A percentile compares a stretch with the other conserved stretches of the same genome.
These are phyloP conservation scores for Sanghuangporus weigelae DNA, from an alignment of 1,284 basidiomycete species.

Conservation along the genomic window DNA sequence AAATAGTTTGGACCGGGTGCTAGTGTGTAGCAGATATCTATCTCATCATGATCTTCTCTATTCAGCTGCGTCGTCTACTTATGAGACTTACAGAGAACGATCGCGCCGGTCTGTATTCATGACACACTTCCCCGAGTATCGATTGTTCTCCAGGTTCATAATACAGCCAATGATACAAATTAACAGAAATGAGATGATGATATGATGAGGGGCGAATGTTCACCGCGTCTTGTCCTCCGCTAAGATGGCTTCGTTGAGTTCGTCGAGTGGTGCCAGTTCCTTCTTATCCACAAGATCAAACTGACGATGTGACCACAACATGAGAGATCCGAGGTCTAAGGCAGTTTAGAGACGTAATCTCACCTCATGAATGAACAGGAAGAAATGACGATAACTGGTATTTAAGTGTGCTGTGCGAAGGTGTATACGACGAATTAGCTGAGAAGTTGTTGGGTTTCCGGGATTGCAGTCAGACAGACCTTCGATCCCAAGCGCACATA, in stretches of 20 bases:
- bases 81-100: too few species aligned
- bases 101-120: too few species aligned
- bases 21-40: too few species aligned
- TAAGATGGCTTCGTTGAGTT: conserved; percentile 94
- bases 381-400: conserved; percentile 98
- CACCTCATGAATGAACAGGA: conserved; percentile 94
- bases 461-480: too few species aligned
- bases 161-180: neutral
- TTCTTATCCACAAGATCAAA: conserved; percentile 98
- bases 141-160: neutral
- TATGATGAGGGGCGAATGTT: neutral
- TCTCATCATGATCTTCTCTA: too few species aligned
- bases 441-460: conserved; percentile 6
- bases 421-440: neutral
- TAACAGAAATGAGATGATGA: conserved; percentile 3
- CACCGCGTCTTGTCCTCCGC: conserved; percentile 72
- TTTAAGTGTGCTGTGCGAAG: conserved; percentile 82
- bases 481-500: conserved; percentile 97
- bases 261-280: conserved; percentile 92
- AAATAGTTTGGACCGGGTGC: too few species aligned
- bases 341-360: conserved; percentile 15
- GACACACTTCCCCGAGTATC: too few species aligned
- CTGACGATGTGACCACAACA: conserved; percentile 33
- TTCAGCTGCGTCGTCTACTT: too few species aligned
- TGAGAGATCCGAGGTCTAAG: neutral